Conservation (phyloP, 1,139 yeast genomes). For the Yamadazyma diddensiae region DNA sequence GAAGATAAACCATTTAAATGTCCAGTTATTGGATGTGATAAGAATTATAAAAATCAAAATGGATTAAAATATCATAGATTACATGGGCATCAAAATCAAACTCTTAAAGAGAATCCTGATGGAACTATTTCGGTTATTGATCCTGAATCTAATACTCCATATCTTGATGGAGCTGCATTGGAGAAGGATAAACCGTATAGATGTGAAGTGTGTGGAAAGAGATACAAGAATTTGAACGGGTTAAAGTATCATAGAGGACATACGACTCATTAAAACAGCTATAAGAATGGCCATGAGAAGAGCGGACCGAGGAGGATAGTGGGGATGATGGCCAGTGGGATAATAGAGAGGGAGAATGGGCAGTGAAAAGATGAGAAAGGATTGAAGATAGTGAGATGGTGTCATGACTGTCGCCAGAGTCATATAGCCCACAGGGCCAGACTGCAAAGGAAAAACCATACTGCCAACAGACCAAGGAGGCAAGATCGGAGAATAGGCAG, state of each 20-base stretch:
- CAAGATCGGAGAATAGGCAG: too few relatives aligned
- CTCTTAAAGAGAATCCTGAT: constrained; percentile 83
- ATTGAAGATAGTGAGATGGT: not conserved
- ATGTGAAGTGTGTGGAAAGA: constrained; percentile 96
- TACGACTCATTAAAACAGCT: constrained; percentile 68
- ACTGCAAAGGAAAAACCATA: too few relatives aligned
- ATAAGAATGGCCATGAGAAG: not conserved
- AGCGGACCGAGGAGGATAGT: too few relatives aligned
- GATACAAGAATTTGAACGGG: constrained; percentile 94
- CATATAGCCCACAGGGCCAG: too few relatives aligned
- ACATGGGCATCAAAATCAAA: constrained; percentile 97
- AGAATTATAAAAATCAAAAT: constrained; percentile 94
- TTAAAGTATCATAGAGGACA: constrained; percentile 96
- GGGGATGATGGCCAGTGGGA: too few relatives aligned
- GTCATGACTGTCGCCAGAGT: too few relatives aligned
- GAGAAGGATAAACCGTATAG: constrained; percentile 98
- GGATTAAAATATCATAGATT: constrained; percentile 93
- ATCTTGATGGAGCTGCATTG: constrained; percentile 88
- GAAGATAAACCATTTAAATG: constrained; percentile 96
- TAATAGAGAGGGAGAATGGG: not conserved
- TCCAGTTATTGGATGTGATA: constrained; percentile 97
- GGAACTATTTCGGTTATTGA: constrained; percentile 91
- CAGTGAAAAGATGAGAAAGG: not conserved
- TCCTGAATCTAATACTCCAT: constrained; percentile 88
- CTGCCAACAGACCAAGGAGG: too few relatives aligned